A percentile compares a stretch with the other conserved stretches of the same genome.
These are phyloP conservation scores for Xerocomus spinulosus DNA, from an alignment of 768 basidiomycete species.

Conservation along the genomic window DNA sequence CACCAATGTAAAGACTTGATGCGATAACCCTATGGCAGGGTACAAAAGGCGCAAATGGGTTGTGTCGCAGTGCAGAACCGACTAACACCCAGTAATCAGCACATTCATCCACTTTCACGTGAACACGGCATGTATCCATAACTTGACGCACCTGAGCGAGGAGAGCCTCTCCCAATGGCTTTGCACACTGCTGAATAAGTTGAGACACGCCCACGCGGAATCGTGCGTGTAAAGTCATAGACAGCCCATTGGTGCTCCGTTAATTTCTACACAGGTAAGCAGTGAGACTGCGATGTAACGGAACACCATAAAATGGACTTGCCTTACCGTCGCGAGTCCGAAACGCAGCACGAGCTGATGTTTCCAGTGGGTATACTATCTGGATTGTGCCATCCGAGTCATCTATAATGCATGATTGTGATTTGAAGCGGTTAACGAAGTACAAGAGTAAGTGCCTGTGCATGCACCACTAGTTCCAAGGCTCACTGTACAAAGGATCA, in stretches of 20 bases:
- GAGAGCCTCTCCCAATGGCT: constrained; percentile 50
- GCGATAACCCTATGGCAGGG: constrained; percentile 72
- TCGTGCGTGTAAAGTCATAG: constrained; percentile 48
- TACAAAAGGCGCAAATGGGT: constrained; percentile 63
- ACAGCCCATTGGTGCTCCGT: constrained; percentile 57
- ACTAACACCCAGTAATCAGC: constrained; percentile 33
- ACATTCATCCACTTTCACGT: too few species aligned
- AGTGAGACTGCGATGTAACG: neutral
- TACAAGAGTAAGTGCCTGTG: neutral
- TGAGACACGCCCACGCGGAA: constrained; percentile 49
- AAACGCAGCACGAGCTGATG: constrained; percentile 18
- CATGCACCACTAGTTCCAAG: too few species aligned
- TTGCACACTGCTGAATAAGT: constrained; percentile 53
- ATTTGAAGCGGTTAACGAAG: too few species aligned
- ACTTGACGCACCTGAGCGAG: constrained; percentile 52
- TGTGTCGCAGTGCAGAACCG: constrained; percentile 57
- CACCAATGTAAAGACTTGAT: constrained; percentile 55
- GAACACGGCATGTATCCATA: neutral
- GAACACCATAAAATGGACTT: neutral
- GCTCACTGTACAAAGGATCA: neutral
- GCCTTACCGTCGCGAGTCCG: constrained; percentile 29
- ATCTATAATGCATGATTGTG: too few species aligned
- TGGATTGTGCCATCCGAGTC: constrained; percentile 1
- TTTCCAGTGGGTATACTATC: constrained; percentile 12
- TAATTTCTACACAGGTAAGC: constrained; percentile 33